phyloP scores from a whole-genome alignment of 495 filamentous ascomycete species.

The Geopyxis carbonaria region DNA sequence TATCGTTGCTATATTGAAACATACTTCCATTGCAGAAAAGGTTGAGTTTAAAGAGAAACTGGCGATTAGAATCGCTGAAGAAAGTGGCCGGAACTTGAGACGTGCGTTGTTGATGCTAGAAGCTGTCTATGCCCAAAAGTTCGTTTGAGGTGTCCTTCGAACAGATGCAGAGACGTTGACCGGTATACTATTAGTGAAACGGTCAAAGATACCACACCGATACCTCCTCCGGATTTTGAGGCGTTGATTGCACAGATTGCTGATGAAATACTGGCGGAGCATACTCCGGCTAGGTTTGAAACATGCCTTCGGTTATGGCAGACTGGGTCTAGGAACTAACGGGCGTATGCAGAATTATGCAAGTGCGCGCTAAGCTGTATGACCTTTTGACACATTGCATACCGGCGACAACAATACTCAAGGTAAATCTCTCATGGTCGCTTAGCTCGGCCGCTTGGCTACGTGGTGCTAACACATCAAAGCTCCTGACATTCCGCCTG shows the following conservation, averaged over 20 bases:
- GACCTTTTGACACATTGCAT: slow-evolving; percentile 95
- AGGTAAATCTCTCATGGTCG: slow-evolving; percentile 42
- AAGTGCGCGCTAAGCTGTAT: slow-evolving; percentile 82
- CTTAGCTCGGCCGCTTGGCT: too few species aligned
- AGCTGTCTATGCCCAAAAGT: slow-evolving; percentile 94
- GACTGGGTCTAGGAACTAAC: background rate
- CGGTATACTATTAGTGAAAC: slow-evolving; percentile 47
- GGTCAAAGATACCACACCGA: slow-evolving; percentile 68
- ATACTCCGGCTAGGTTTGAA: slow-evolving; percentile 50
- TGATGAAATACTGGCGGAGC: slow-evolving; percentile 78
- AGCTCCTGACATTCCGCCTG: slow-evolving; percentile 76
- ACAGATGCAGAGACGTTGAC: background rate
- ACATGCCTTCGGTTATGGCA: background rate
- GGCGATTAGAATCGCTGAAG: slow-evolving; percentile 69
- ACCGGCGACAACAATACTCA: slow-evolving; percentile 76
- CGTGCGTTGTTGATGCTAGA: slow-evolving; percentile 88
- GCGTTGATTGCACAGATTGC: slow-evolving; percentile 72
- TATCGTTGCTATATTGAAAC: slow-evolving; percentile 59
- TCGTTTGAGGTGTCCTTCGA: slow-evolving; percentile 21
- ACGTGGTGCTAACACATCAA: background rate
- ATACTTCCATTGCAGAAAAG: slow-evolving; percentile 58
- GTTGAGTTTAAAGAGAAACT: slow-evolving; percentile 53
- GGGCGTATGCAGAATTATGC: slow-evolving; percentile 40
- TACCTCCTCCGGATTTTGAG: slow-evolving; percentile 94
- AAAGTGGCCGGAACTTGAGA: slow-evolving; percentile 81